phyloP scores from a whole-genome alignment of 2,329 filamentous ascomycete species.

The Pyrenochaeta sp. region DNA sequence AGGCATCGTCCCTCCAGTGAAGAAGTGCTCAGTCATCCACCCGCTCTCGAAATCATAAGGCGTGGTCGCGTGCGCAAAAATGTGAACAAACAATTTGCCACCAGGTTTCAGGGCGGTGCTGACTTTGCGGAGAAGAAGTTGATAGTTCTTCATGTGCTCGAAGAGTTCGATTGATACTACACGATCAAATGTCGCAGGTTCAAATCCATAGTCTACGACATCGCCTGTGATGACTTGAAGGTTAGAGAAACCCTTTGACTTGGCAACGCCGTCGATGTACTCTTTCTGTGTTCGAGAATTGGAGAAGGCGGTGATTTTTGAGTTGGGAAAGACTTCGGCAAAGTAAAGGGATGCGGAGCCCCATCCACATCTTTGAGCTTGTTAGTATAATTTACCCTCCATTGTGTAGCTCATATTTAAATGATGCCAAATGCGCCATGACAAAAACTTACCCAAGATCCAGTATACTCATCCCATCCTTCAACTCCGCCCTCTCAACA shows the following conservation, averaged over 20 bases:
- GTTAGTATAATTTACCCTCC: constrained; percentile 9
- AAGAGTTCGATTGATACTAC: constrained; percentile 76
- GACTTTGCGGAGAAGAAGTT: constrained; percentile 71
- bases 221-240: constrained; percentile 72
- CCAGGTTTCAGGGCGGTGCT: constrained; percentile 65
- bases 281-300: constrained; percentile 74
- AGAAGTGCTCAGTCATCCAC: constrained; percentile 79
- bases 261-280: constrained; percentile 69
- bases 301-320: constrained; percentile 71
- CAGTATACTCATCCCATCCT: constrained; percentile 68
- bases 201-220: constrained; percentile 72
- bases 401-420: not conserved
- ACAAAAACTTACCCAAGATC: constrained; percentile 64
- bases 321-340: constrained; percentile 69
- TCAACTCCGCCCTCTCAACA: constrained; percentile 66
- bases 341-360: constrained; percentile 72
- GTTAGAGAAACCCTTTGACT: constrained; percentile 66
- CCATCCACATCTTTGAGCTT: constrained; percentile 68
- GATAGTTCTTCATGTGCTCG: constrained; percentile 81
- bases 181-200: constrained; percentile 66
- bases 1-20: constrained; percentile 77
- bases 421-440: too few relatives aligned
- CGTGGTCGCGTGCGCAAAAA: constrained; percentile 70
- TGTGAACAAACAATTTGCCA: constrained; percentile 75
- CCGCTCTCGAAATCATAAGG: constrained; percentile 76